Conservation (phyloP, 2,329 filamentous ascomycete genomes). For the Epichloe brachyelytri region DNA sequence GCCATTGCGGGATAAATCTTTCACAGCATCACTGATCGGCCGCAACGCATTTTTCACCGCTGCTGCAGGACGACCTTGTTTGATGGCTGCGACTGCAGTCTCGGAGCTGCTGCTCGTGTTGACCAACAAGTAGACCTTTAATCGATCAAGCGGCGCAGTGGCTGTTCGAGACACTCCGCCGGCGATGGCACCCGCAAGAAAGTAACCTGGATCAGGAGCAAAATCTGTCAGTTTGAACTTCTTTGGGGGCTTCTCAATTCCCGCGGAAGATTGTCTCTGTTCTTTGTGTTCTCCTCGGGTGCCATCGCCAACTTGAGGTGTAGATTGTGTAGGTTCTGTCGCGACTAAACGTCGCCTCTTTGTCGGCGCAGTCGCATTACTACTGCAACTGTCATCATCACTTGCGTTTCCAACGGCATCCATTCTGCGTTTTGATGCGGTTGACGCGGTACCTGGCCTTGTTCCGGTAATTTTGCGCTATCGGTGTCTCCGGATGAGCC, state of each 20-base stretch:
- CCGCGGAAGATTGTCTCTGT: conserved; percentile 20
- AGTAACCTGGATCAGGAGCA: conserved; percentile 90
- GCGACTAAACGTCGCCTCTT: conserved; percentile 13
- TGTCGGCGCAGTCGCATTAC: conserved; percentile 13
- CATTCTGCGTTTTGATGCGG: conserved; percentile 7
- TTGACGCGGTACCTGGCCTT: neutral
- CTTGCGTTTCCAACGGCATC: conserved; percentile 4
- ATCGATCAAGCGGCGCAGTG: conserved; percentile 87
- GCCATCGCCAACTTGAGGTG: conserved; percentile 21
- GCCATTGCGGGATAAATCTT: conserved; percentile 72
- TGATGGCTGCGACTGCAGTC: conserved; percentile 51
- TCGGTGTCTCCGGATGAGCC: neutral
- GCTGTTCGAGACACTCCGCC: conserved; percentile 91
- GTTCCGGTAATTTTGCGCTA: neutral
- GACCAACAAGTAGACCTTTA: conserved; percentile 95
- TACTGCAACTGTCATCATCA: conserved; percentile 9
- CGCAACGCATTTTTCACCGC: conserved; percentile 53
- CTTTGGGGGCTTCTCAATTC: conserved; percentile 21
- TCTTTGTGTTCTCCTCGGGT: conserved; percentile 15
- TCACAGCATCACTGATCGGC: conserved; percentile 60
- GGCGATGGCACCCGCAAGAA: conserved; percentile 86
- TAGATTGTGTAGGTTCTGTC: conserved; percentile 10
- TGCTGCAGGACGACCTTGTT: conserved; percentile 52
- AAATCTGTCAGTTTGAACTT: conserved; percentile 49
- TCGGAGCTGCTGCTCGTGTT: conserved; percentile 48